Evolutionary conservation across 345 rosid genomes (phyloP), one percentile per base, ranked within the genome.

Genomic region (Arabidopsis suecica): DNA sequence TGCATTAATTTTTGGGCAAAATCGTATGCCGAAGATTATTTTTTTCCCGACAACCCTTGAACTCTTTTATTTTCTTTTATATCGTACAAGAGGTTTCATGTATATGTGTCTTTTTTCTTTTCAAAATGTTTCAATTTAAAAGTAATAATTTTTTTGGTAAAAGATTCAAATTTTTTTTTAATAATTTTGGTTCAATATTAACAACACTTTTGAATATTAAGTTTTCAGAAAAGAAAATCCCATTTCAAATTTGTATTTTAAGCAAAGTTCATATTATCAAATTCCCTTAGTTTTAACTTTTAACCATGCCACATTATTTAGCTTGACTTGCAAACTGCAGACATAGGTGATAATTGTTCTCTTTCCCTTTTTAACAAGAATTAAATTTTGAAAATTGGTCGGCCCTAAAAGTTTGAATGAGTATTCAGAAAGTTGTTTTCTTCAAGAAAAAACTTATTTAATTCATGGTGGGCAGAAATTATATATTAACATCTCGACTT

Each of bases 401-500:
- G 58, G 65, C 12, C 42, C 9, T 16, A 6, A 0, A 32, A 16
- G 53, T 42, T 20, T 42, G 44, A 18, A 69, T 23, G 13, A 55
- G 65, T 58, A 34, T 49, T 60, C 0, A n/a, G 45, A 44, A 57
- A 32, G 22, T 30, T 71, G 38, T 36, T n/a, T n/a, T 49, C 38
- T 1, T 49, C 18, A 9, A 61, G 30, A 37, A 4, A 23, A 22
- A 3, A 36, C 30, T 36, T 28, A 10, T 61, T 36, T 49, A 25
- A 60, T 48, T 61, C 75, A 28, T 34, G 28, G 25, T 71, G 28
- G 74, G 59, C 14, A 9, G 9, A 48, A 5, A 28, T 34, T 28
- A 41, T 14, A 23, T 23, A 23, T 23, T 23, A 23, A 23, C 25
- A 45, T 16, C 11, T 69, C 8, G 12, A 13, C 13, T 38, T 12